Evolutionary conservation across 371 early-diverging fungal species (phyloP).

Genomic region (Conidiobolus incongruus): DNA sequence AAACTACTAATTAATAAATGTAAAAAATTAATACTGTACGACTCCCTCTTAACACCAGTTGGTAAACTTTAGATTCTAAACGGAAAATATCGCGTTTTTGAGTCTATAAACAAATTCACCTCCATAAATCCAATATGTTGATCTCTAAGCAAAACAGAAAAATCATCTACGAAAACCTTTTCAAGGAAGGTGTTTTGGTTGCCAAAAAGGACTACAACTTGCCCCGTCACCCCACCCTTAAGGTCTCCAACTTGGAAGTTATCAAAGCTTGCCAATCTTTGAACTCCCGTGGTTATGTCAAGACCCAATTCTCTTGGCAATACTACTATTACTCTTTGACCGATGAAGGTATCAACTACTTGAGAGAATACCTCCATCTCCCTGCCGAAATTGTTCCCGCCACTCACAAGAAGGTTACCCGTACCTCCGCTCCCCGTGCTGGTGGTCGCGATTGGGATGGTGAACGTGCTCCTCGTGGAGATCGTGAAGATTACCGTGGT

Average conservation of each 20-base stretch:
- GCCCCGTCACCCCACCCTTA: slow-evolving; percentile 82
- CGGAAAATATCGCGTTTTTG: too few species aligned
- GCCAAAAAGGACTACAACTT: slow-evolving; percentile 97
- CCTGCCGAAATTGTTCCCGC: slow-evolving; percentile 92
- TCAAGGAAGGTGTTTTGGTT: slow-evolving; percentile 90
- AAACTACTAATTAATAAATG: too few species aligned
- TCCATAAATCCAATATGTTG: slow-evolving; percentile 57
- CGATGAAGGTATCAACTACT: slow-evolving; percentile 92
- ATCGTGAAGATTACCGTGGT: slow-evolving; percentile 66
- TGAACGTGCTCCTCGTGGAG: slow-evolving; percentile 28
- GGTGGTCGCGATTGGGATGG: slow-evolving; percentile 18
- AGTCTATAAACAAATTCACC: not conserved
- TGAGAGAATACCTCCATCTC: slow-evolving; percentile 92
- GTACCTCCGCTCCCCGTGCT: slow-evolving; percentile 25
- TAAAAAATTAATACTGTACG: too few species aligned
- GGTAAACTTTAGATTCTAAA: too few species aligned
- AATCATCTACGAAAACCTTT: slow-evolving; percentile 80
- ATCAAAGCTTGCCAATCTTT: slow-evolving; percentile 97
- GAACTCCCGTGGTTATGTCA: slow-evolving; percentile 85
- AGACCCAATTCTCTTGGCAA: slow-evolving; percentile 97
- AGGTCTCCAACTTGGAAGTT: slow-evolving; percentile 95
- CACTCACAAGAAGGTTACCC: slow-evolving; percentile 81
- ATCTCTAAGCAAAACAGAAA: slow-evolving; percentile 92
- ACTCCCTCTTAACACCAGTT: too few species aligned
- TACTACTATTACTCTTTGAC: slow-evolving; percentile 98